A percentile compares a stretch with the other conserved stretches of the same genome.
These are phyloP conservation scores for Ascochyta koolunga DNA, from an alignment of 2,329 filamentous ascomycete species.

Conservation along the genomic window DNA sequence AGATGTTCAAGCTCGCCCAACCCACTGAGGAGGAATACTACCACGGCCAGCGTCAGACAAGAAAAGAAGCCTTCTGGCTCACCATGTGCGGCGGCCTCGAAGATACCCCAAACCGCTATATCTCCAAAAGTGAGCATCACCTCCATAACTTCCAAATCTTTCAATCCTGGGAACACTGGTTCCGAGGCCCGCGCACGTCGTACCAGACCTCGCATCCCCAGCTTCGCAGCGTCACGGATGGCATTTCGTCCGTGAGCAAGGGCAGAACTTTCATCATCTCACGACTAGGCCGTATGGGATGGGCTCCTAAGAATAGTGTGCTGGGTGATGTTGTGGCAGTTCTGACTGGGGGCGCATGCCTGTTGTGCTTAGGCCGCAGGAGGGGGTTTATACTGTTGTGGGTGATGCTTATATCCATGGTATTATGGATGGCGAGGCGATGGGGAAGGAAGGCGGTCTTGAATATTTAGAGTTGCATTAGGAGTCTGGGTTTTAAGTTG, in stretches of 20 bases:
- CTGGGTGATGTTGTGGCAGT: background rate
- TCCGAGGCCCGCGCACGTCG: conserved; percentile 1
- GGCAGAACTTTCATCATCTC: conserved; percentile 1
- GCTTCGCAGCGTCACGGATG: conserved; percentile 1
- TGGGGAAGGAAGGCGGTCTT: background rate
- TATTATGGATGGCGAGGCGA: conserved; percentile 10
- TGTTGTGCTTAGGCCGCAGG: background rate
- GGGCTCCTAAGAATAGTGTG: conserved; percentile 6
- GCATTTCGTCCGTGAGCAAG: conserved; percentile 6
- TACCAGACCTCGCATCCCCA: background rate
- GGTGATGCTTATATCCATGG: conserved; percentile 11
- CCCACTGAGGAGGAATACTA: background rate
- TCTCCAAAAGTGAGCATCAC: background rate
- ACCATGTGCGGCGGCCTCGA: conserved; percentile 5
- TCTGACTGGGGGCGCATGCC: conserved; percentile 5
- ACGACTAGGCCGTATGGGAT: background rate
- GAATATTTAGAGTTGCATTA: background rate
- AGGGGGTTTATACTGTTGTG: background rate
- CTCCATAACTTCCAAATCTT: background rate
- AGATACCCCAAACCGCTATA: background rate
- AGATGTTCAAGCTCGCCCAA: conserved; percentile 1
- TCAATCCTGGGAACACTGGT: conserved; percentile 6
- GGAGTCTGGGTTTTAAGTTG: background rate
- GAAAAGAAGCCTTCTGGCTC: conserved; percentile 12
- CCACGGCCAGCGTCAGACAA: background rate